phyloP scores from a whole-genome alignment of 176 grass and related monocot genomes.

The Chrysopogon serrulatus region DNA sequence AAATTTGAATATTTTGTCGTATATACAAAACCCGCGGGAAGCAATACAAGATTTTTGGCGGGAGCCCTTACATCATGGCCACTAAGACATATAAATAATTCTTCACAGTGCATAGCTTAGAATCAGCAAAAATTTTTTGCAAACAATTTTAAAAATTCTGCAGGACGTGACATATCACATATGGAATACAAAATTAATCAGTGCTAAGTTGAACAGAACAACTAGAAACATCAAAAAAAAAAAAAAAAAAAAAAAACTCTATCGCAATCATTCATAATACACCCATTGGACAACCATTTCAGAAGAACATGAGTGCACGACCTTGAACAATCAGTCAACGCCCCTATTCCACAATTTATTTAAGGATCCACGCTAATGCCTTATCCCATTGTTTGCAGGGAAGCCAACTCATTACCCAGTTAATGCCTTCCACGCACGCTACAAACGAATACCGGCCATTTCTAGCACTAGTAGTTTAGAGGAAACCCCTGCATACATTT shows the following conservation, averaged over 20 bases:
- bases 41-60: neutral
- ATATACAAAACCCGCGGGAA: neutral
- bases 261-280: neutral
- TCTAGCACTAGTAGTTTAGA: neutral
- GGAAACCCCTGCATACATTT: neutral
- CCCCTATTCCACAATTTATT: neutral
- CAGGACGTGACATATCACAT: neutral
- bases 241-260: too few relatives aligned
- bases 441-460: neutral
- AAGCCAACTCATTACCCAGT: neutral
- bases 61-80: constrained; percentile 17
- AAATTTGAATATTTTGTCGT: neutral
- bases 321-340: neutral
- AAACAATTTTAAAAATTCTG: neutral
- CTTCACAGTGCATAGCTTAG: neutral
- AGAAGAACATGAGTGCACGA: neutral
- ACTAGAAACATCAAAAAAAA: neutral
- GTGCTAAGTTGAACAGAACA: neutral
- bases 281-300: constrained; percentile 12
- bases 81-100: constrained; percentile 20
- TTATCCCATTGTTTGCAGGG: neutral
- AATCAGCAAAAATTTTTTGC: neutral
- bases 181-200: neutral
- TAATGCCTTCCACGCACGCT: neutral
- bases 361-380: constrained; percentile 25